Base-by-base conservation (phyloP, 371 early-diverging fungal genomes). In the Rhizopus microsporus region DNA sequence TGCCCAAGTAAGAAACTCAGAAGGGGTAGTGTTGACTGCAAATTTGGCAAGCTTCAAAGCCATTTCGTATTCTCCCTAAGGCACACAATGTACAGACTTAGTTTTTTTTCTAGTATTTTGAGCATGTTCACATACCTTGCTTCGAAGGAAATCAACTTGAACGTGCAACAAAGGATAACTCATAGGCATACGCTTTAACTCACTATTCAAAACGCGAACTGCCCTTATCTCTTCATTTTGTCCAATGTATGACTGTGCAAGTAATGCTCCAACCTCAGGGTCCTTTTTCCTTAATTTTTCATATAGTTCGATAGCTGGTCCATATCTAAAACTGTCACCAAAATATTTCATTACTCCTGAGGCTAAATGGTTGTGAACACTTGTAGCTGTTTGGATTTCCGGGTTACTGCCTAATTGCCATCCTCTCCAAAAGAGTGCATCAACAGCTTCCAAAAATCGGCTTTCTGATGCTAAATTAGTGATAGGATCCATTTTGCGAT, bases 351-450 rank as follows among this genome's bases (percentile, higher is more conserved):
- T 81, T 10, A 96, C 78, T 15, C 91, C 94, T 35, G 90, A 84
- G 3, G 85, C 82, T 50, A 97, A 65, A 65, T 92, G 91, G 64
- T 97, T 97, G 56, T 86, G 85, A 40, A 90, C 87, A 29, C 81
- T 78, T 10, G 95, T 93, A 4, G 96, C 93, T 17, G 92, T 86
- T 65, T 96, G 97, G 39, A 94, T 88, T 60, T 94, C 94, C 7
- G 95, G 88, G 39, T 87, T 90, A 49, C 93, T 91, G 31, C 98
- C 98, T 17, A 97, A 78, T 64, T 91, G 90, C 95, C 95, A 95
- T 23, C 94, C 65, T 68, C 84, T 85, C 86, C 88, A 93, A 67
- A 94, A 96, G 55, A 93, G 74, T 32, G 80, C 77, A 53, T 83
- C 78, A 0, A 91, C 90, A 0, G 92, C 89, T 56, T 95, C 95